Evolutionary conservation across 2,329 filamentous ascomycete species (phyloP).

Genomic region (Tolypocladium capitatum): DNA sequence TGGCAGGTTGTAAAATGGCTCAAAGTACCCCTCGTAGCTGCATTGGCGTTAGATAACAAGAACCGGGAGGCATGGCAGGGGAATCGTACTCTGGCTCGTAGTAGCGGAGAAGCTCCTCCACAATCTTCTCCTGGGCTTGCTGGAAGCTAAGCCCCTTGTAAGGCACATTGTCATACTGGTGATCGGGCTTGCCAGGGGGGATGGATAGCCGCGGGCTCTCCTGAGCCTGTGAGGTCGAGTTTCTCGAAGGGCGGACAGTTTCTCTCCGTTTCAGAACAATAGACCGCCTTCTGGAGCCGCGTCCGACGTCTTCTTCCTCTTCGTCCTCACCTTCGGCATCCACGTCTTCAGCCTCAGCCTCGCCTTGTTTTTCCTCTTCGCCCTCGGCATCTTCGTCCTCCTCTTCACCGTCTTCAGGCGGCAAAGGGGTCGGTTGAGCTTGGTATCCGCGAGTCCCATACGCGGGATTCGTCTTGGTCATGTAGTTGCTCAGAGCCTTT

Average conservation of each 20-base stretch:
- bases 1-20: slow-evolving; percentile 67
- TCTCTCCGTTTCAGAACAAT: slow-evolving; percentile 26
- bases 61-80: neutral
- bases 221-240: slow-evolving; percentile 15
- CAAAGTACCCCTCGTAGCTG: slow-evolving; percentile 56
- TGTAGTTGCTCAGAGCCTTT: slow-evolving; percentile 76
- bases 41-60: slow-evolving; percentile 15
- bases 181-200: slow-evolving; percentile 31
- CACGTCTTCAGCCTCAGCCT: slow-evolving; percentile 14
- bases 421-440: slow-evolving; percentile 61
- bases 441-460: slow-evolving; percentile 57
- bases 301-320: slow-evolving; percentile 15
- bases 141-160: slow-evolving; percentile 69
- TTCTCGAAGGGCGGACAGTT: slow-evolving; percentile 21
- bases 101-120: slow-evolving; percentile 60
- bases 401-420: slow-evolving; percentile 22
- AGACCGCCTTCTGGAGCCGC: slow-evolving; percentile 20
- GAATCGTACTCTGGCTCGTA: slow-evolving; percentile 48
- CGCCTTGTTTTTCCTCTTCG: slow-evolving; percentile 18
- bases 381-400: slow-evolving; percentile 14
- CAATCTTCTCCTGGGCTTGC: slow-evolving; percentile 73
- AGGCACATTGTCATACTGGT: slow-evolving; percentile 40
- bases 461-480: slow-evolving; percentile 76
- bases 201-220: slow-evolving; percentile 21
- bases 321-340: slow-evolving; percentile 15